Base-by-base conservation (phyloP, 805 yeast genomes). In the Kluyveromyces dobzhanskii region DNA sequence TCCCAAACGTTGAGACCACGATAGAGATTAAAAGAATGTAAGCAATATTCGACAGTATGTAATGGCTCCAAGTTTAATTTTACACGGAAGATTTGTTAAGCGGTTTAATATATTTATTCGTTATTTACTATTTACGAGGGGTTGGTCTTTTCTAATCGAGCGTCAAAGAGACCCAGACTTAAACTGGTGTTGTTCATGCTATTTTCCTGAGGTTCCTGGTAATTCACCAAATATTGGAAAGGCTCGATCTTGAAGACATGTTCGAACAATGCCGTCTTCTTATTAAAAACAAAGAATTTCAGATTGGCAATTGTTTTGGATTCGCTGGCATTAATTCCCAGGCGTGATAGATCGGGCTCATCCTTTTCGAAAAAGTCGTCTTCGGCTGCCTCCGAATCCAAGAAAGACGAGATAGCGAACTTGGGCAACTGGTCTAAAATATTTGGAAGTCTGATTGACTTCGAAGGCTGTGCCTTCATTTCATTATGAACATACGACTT, bases 391-490 rank as follows among this genome's bases (percentile, higher is more conserved):
- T 39, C 26, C 13, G 41, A 40, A 24, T 43, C 45, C 16, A 47
- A 41, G 29, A 59, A 59, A 11, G 62, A 59, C 9, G 62, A 56
- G 5, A 57, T 58, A 41, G 54, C 50, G 30, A 59, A 59, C 6
- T 62, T 61, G 13, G 64, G 62, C 11, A 59, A 39, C 9, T 47
- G 41, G 11, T 49, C 17, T 24, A 59, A 42, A 12, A 41, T 42
- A 10, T 42, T 33, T 6, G 63, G 63, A 1, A 52, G 36, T 18
- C 32, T 26, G 7, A 33, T n/a, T 13, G 21, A 16, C 14, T 17
- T 27, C 14, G n/a, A 43, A 14, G 34, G 21, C 14, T 37, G 40
- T 2, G 43, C 43, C 13, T 56, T 48, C 2, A 56, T 39, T 4
- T 46, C 41, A 30, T 53, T 54, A 7, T 54, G 45, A 29, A 54